Evolutionary conservation across 805 yeast genomes (phyloP).

Genomic region (Wickerhamiella musiphila): DNA sequence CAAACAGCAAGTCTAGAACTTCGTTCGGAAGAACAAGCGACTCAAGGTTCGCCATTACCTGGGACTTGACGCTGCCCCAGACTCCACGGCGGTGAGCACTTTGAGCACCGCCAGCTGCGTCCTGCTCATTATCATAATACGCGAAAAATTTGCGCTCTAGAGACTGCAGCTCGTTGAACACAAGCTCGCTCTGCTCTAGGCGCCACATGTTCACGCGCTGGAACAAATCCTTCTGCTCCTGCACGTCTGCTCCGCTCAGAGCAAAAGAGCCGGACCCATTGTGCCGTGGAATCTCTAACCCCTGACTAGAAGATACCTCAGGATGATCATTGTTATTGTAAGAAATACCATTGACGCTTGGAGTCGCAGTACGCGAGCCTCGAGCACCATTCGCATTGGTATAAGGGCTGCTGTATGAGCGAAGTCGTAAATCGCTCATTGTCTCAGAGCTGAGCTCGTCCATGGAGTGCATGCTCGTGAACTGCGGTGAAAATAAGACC

Average conservation of each 20-base stretch:
- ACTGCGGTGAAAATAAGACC: constrained; percentile 24
- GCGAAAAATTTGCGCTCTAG: constrained; percentile 10
- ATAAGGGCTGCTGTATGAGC: too few species aligned
- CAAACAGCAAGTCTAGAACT: constrained; percentile 22
- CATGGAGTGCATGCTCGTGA: too few species aligned
- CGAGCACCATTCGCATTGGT: too few species aligned
- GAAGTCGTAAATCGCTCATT: too few species aligned
- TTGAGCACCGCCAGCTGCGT: not conserved
- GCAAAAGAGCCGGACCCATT: constrained; percentile 21
- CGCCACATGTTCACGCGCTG: constrained; percentile 27
- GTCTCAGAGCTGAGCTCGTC: too few species aligned
- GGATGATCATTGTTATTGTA: too few species aligned
- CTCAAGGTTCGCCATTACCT: constrained; percentile 10
- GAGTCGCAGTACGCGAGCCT: too few species aligned
- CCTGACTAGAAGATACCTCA: too few species aligned
- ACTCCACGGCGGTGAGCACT: not conserved
- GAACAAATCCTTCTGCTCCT: constrained; percentile 14
- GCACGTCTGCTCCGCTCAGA: constrained; percentile 1
- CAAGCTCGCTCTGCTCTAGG: constrained; percentile 22
- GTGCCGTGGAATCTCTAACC: constrained; percentile 21
- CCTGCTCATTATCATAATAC: not conserved
- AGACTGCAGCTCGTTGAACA: constrained; percentile 17
- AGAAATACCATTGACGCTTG: too few species aligned
- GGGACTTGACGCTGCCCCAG: constrained; percentile 9
- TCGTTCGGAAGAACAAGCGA: constrained; percentile 21